These are phyloP conservation scores for Mycena leptocephala DNA, from an alignment of 768 basidiomycete species.

Conservation along the genomic window DNA sequence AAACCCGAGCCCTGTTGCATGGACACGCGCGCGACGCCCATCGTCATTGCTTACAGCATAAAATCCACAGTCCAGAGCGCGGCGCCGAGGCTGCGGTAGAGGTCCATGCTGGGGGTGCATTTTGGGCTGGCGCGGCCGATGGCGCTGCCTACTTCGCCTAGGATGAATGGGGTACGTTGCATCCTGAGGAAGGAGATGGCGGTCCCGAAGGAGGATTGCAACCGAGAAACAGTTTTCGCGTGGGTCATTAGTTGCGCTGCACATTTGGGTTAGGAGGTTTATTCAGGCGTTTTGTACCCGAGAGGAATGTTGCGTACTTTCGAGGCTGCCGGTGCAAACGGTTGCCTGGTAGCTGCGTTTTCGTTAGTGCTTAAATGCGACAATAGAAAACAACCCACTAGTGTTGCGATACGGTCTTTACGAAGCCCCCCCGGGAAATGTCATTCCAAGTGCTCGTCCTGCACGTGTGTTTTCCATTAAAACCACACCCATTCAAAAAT, in stretches of 20 bases:
- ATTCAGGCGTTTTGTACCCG: neutral
- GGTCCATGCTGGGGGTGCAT: neutral
- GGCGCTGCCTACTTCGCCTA: conserved; percentile 2
- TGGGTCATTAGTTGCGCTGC: conserved; percentile 14
- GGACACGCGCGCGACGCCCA: neutral
- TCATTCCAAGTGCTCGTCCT: neutral
- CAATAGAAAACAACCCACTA: neutral
- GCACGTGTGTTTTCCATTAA: neutral
- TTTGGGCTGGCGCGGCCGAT: neutral
- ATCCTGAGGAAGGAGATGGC: neutral
- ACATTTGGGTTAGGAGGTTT: neutral
- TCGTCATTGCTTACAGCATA: conserved; percentile 2
- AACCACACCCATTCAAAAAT: neutral
- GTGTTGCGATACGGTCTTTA: conserved; percentile 22
- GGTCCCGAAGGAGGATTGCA: neutral
- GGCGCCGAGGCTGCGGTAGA: conserved; percentile 8
- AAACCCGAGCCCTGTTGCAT: too few species aligned
- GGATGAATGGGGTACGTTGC: neutral
- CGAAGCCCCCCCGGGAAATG: neutral
- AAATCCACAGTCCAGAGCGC: conserved; percentile 20
- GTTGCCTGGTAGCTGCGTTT: conserved; percentile 1
- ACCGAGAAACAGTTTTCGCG: neutral
- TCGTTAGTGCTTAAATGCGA: neutral
- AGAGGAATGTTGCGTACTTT: neutral
- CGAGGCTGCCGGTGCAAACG: neutral